Evolutionary conservation across 2,329 filamentous ascomycete species (phyloP).

Genomic region (Colletotrichum sp.): DNA sequence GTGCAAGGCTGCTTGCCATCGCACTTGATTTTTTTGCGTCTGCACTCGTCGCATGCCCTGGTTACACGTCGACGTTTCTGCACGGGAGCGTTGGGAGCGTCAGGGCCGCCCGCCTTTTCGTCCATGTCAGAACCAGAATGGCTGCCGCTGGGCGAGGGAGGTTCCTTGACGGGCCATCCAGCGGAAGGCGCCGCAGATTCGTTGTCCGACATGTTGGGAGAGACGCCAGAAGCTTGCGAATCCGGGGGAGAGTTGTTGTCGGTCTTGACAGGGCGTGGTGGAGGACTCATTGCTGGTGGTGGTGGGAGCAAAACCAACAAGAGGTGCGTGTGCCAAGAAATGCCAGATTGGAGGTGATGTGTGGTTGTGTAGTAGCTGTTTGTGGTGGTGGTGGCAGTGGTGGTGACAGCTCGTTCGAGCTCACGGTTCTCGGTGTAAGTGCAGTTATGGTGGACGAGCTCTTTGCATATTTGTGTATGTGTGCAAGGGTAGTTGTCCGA

Average conservation of each 20-base stretch:
- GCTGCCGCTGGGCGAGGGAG: slow-evolving; percentile 46
- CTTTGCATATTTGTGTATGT: slow-evolving; percentile 17
- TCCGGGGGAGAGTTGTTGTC: slow-evolving; percentile 14
- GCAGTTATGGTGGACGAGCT: slow-evolving; percentile 17
- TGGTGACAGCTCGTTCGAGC: slow-evolving; percentile 7
- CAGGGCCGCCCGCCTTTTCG: slow-evolving; percentile 31
- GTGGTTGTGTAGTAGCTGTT: slow-evolving; percentile 22
- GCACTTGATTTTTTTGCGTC: slow-evolving; percentile 87
- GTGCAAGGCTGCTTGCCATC: slow-evolving; percentile 89
- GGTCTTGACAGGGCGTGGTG: slow-evolving; percentile 19
- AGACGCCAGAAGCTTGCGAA: slow-evolving; percentile 24
- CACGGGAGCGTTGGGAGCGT: slow-evolving; percentile 58
- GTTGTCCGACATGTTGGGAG: slow-evolving; percentile 48
- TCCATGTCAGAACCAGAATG: slow-evolving; percentile 48
- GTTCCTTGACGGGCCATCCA: slow-evolving; percentile 38
- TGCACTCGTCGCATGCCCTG: slow-evolving; percentile 81
- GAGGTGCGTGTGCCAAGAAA: background rate
- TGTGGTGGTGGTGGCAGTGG: slow-evolving; percentile 3
- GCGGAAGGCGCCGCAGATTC: slow-evolving; percentile 40
- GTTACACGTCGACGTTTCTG: slow-evolving; percentile 82
- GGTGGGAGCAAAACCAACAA: background rate
- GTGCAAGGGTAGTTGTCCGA: slow-evolving; percentile 19
- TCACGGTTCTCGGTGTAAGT: slow-evolving; percentile 21
- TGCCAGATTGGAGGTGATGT: background rate
- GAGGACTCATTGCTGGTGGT: slow-evolving; percentile 19